These are phyloP conservation scores for Populus hybrid DNA, from an alignment of 441 rosid species.

Conservation along the genomic window DNA sequence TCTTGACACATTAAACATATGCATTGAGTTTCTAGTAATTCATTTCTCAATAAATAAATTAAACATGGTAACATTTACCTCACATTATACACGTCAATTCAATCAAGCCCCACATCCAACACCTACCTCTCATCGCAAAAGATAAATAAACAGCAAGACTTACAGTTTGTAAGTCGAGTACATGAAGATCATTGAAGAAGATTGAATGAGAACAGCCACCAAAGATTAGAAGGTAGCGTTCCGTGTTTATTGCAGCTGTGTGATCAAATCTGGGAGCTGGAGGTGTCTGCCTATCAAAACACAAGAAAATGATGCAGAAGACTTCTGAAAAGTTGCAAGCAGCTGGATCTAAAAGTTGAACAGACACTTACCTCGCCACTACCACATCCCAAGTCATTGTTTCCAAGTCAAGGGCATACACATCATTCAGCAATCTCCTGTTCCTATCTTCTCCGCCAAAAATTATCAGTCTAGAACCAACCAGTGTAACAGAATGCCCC, in stretches of 20 bases:
- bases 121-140: background rate
- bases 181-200: slow-evolving; percentile 87
- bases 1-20: background rate
- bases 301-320: slow-evolving; percentile 31
- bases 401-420: slow-evolving; percentile 71
- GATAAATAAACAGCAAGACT: slow-evolving; percentile 27
- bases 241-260: slow-evolving; percentile 70
- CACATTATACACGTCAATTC: slow-evolving; percentile 2
- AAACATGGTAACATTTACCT: background rate
- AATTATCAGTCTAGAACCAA: slow-evolving; percentile 65
- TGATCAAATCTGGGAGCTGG: slow-evolving; percentile 99
- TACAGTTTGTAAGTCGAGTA: slow-evolving; percentile 86
- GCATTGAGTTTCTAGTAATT: background rate
- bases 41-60: background rate
- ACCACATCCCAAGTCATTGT: slow-evolving; percentile 80
- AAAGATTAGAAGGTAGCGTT: slow-evolving; percentile 77
- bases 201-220: slow-evolving; percentile 96
- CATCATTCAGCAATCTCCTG: slow-evolving; percentile 80
- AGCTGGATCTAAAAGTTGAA: slow-evolving; percentile 10
- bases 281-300: slow-evolving; percentile 74
- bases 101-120: background rate
- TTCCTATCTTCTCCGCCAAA: slow-evolving; percentile 92
- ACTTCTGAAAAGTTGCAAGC: slow-evolving; percentile 20
- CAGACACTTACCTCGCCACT: slow-evolving; percentile 60
- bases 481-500: slow-evolving; percentile 82